A percentile compares a stretch with the other conserved stretches of the same genome.
These are phyloP conservation scores for Apophysomyces elegans DNA, from an alignment of 371 early-diverging fungal species.

Conservation along the genomic window DNA sequence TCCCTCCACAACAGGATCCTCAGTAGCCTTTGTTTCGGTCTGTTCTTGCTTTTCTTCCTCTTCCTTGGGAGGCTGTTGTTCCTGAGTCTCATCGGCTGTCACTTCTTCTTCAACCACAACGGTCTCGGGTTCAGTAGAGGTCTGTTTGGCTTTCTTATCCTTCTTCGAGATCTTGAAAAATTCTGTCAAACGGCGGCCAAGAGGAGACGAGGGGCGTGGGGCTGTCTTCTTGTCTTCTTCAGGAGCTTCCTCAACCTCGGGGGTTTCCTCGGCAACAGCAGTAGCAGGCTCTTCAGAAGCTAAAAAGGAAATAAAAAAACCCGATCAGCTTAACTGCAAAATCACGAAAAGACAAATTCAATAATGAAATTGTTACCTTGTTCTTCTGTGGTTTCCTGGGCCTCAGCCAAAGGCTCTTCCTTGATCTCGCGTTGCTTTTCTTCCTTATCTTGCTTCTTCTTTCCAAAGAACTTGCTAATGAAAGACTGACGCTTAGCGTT, in stretches of 20 bases:
- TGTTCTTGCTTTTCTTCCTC: not conserved
- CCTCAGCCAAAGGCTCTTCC: slow-evolving; percentile 12
- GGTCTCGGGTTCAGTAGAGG: not conserved
- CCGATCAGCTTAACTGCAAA: not conserved
- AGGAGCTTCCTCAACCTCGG: slow-evolving; percentile 11
- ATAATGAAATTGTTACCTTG: slow-evolving; percentile 2
- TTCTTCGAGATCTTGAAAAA: slow-evolving; percentile 16
- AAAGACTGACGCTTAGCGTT: slow-evolving; percentile 14
- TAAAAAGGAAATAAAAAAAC: slow-evolving; percentile 4
- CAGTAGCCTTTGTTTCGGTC: slow-evolving; percentile 11
- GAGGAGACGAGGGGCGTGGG: slow-evolving; percentile 10
- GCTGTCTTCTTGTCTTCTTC: slow-evolving; percentile 34
- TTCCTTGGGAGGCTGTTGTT: not conserved
- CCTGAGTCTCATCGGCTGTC: slow-evolving; percentile 3
- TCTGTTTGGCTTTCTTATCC: slow-evolving; percentile 16
- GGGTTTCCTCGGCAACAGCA: slow-evolving; percentile 6
- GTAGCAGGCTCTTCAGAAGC: slow-evolving; percentile 18
- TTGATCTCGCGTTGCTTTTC: slow-evolving; percentile 24
- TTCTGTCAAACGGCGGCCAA: slow-evolving; percentile 20
- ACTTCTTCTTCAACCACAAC: slow-evolving; percentile 8
- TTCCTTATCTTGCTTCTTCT: slow-evolving; percentile 12
- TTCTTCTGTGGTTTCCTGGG: slow-evolving; percentile 8
- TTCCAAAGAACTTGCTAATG: slow-evolving; percentile 18
- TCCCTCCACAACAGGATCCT: slow-evolving; percentile 14
- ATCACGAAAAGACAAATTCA: not conserved